Evolutionary conservation across 2,329 filamentous ascomycete genomes (phyloP).

Genomic region (Aaosphaeria arxii): DNA sequence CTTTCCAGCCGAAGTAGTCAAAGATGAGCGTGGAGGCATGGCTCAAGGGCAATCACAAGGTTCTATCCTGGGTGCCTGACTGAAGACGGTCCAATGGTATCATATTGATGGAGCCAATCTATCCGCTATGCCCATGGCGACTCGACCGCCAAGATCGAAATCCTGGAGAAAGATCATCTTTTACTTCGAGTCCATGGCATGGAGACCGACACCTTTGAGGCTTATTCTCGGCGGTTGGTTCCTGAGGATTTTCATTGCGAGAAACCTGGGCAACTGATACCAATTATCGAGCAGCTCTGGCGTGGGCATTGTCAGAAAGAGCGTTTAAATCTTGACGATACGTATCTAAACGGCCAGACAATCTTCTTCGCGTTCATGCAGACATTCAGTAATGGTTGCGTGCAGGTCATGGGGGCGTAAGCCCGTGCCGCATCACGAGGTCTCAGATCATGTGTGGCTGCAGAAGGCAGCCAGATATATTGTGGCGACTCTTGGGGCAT

Average conservation of each 20-base stretch:
- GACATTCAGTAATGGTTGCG: not conserved
- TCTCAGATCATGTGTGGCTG: not conserved
- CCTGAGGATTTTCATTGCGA: not conserved
- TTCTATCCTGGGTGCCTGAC: not conserved
- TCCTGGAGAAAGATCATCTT: not conserved
- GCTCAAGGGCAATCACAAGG: not conserved
- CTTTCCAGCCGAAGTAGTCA: not conserved
- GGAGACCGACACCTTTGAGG: not conserved
- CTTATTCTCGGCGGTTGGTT: not conserved
- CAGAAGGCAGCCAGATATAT: not conserved
- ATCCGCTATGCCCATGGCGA: not conserved
- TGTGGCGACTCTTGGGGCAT: not conserved
- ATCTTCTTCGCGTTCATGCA: not conserved
- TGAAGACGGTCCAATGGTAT: not conserved
- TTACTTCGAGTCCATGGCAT: not conserved
- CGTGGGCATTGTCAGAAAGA: not conserved
- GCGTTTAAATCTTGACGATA: not conserved
- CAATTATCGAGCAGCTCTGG: not conserved
- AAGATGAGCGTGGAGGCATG: not conserved
- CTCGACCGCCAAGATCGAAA: not conserved
- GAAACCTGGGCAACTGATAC: not conserved
- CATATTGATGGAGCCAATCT: not conserved
- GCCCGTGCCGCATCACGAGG: not conserved
- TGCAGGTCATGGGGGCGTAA: not conserved
- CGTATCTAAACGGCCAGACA: not conserved